Percentiles rank a stretch among this genome's conserved stretches.
These are phyloP conservation scores for Telfairia occidentalis DNA, from an alignment of 331 rosid genomes.

Conservation along the genomic window DNA sequence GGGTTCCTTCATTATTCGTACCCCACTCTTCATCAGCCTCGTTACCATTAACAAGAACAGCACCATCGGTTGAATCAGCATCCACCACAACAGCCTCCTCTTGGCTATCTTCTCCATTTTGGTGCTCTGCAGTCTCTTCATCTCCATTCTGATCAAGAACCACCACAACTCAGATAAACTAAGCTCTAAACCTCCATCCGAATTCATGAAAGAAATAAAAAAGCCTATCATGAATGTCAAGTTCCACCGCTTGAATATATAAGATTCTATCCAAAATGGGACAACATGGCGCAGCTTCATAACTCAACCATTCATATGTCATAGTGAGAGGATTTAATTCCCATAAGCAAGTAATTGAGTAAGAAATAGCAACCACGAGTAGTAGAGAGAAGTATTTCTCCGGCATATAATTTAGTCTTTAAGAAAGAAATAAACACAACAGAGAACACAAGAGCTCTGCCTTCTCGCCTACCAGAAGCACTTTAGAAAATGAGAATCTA, in stretches of 20 bases:
- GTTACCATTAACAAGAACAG: conserved; percentile 63
- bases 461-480: background rate
- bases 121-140: conserved; percentile 27
- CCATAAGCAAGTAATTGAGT: background rate
- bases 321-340: background rate
- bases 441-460: background rate
- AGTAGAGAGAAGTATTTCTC: background rate
- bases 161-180: conserved; percentile 10
- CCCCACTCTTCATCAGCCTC: conserved; percentile 95
- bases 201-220: background rate
- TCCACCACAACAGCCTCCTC: conserved; percentile 88
- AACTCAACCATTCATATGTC: background rate
- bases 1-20: conserved; percentile 71
- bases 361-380: background rate
- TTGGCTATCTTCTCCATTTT: conserved; percentile 70
- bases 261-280: too few relatives aligned
- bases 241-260: background rate
- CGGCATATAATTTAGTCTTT: background rate
- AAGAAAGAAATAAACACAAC: background rate
- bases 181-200: background rate
- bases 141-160: conserved; percentile 23
- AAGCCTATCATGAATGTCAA: background rate
- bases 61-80: conserved; percentile 86
- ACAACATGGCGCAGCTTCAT: background rate
- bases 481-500: background rate